Evolutionary conservation across 2,329 filamentous ascomycete species (phyloP).

Genomic region (Talaromyces sp.): DNA sequence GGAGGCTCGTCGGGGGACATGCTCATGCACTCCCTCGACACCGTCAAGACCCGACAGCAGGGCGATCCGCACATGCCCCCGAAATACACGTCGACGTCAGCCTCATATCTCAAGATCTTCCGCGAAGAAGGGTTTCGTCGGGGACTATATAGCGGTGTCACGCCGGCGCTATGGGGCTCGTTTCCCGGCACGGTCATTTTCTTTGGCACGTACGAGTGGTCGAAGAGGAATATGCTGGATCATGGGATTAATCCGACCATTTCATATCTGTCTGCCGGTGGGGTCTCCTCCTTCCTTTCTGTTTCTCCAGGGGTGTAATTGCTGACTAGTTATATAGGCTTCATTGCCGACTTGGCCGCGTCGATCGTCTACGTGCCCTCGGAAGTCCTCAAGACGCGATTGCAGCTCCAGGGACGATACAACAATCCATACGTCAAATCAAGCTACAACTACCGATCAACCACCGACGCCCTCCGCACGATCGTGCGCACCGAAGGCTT

Average conservation of each 20-base stretch:
- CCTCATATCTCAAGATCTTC: conserved; percentile 88
- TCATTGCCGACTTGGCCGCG: conserved; percentile 85
- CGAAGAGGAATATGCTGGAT: conserved; percentile 85
- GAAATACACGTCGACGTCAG: conserved; percentile 84
- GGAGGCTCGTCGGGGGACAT: conserved; percentile 93
- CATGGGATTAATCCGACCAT: conserved; percentile 74
- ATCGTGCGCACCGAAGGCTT: conserved; percentile 81
- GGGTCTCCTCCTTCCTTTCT: conserved; percentile 22
- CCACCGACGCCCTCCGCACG: conserved; percentile 75
- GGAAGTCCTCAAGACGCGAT: conserved; percentile 93
- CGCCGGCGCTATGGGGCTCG: conserved; percentile 84
- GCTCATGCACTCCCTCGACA: conserved; percentile 98
- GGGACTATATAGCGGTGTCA: conserved; percentile 89
- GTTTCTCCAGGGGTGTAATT: neutral
- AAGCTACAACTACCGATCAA: conserved; percentile 92
- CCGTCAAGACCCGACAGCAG: conserved; percentile 96
- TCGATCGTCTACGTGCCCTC: conserved; percentile 94
- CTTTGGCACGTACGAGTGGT: conserved; percentile 94
- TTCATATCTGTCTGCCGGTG: conserved; percentile 81
- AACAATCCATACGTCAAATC: conserved; percentile 93
- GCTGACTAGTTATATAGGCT: conserved; percentile 52
- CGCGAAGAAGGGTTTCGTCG: conserved; percentile 82
- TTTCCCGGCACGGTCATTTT: conserved; percentile 93
- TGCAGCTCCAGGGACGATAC: conserved; percentile 89
- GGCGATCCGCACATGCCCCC: conserved; percentile 90